phyloP scores from a whole-genome alignment of 2,329 filamentous ascomycete genomes.

The Aspergillus proliferans region DNA sequence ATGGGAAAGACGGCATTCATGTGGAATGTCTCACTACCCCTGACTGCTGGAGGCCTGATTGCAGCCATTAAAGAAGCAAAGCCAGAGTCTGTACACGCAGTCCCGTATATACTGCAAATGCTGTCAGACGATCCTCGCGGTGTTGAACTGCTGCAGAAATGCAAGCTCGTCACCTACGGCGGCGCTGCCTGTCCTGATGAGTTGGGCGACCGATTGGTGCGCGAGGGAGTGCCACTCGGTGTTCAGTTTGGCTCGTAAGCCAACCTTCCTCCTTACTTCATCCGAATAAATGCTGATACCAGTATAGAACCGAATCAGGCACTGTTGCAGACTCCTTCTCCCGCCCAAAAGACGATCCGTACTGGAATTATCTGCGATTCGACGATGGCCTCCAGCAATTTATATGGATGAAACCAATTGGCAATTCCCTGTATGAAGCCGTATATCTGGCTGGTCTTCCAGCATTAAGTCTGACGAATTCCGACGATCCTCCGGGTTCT shows the following conservation, averaged over 20 bases:
- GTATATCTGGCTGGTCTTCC: slow-evolving; percentile 27
- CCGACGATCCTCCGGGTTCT: slow-evolving; percentile 25
- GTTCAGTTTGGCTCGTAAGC: slow-evolving; percentile 39
- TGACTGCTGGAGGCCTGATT: slow-evolving; percentile 33
- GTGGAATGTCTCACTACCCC: slow-evolving; percentile 36
- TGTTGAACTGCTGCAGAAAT: slow-evolving; percentile 29
- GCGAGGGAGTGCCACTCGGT: slow-evolving; percentile 31
- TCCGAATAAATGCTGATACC: no score
- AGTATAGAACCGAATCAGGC: slow-evolving; percentile 37
- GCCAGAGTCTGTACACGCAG: slow-evolving; percentile 37
- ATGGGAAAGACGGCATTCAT: slow-evolving; percentile 37
- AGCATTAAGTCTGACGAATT: slow-evolving; percentile 27
- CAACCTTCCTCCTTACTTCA: not conserved
- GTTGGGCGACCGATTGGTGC: slow-evolving; percentile 34
- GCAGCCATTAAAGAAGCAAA: slow-evolving; percentile 30
- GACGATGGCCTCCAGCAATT: slow-evolving; percentile 32
- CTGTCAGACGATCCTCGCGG: slow-evolving; percentile 33
- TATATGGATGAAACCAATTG: slow-evolving; percentile 34
- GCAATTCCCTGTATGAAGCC: slow-evolving; percentile 21
- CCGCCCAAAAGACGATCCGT: slow-evolving; percentile 31
- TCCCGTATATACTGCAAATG: slow-evolving; percentile 39
- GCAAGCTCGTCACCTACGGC: slow-evolving; percentile 36
- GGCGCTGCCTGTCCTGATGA: slow-evolving; percentile 40
- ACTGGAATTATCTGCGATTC: slow-evolving; percentile 40
- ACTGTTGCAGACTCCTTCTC: slow-evolving; percentile 39